phyloP scores from a whole-genome alignment of 331 rosid genomes.

The Malus hybrid region DNA sequence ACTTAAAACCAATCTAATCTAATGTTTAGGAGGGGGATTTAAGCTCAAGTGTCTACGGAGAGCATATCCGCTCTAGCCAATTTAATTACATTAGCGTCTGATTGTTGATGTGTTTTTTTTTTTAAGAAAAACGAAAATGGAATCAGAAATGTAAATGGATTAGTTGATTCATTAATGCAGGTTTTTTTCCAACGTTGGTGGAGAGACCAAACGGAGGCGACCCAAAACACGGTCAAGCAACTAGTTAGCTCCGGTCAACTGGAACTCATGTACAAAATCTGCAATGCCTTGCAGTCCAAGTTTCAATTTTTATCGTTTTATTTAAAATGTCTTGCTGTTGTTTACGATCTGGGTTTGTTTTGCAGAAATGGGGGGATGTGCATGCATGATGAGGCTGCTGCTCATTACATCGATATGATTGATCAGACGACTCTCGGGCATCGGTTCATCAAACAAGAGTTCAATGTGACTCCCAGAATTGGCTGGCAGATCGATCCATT shows the following conservation, averaged over 20 bases:
- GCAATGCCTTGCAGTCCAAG: too few species aligned
- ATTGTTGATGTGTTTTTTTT: too few species aligned
- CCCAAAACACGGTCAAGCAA: slow-evolving; percentile 36
- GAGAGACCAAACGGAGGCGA: slow-evolving; percentile 48
- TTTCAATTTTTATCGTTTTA: not conserved
- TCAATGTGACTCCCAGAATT: slow-evolving; percentile 56
- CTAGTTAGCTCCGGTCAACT: slow-evolving; percentile 66
- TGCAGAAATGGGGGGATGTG: slow-evolving; percentile 78
- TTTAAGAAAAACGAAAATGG: not conserved
- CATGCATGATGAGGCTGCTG: slow-evolving; percentile 79
- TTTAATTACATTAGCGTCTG: too few species aligned
- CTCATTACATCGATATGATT: slow-evolving; percentile 77
- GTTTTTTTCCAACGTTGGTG: slow-evolving; percentile 66
- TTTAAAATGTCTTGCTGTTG: too few species aligned
- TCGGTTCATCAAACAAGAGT: slow-evolving; percentile 47
- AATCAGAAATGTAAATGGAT: not conserved
- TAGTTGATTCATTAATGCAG: not conserved
- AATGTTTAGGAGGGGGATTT: too few species aligned
- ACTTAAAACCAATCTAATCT: too few species aligned
- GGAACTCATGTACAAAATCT: slow-evolving; percentile 51
- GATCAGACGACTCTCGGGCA: slow-evolving; percentile 88
- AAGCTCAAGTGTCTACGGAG: too few species aligned
- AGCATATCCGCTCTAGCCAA: too few species aligned
- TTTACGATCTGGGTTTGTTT: not conserved
- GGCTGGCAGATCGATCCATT: slow-evolving; percentile 89